Conservation (phyloP, 352 stramenopile species). For the Pythium sukuiense region DNA sequence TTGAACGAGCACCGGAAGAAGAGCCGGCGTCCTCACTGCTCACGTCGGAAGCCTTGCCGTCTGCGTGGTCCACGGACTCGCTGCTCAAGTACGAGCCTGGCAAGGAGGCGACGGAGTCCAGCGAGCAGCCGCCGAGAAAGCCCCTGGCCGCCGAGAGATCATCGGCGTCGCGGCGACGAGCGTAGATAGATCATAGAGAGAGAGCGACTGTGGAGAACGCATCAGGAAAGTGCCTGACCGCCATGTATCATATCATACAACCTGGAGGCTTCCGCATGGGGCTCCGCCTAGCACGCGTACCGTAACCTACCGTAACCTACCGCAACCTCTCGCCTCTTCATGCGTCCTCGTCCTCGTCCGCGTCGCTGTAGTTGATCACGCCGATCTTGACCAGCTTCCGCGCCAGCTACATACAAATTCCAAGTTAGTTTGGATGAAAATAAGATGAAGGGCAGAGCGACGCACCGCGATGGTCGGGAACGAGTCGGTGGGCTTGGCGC, state of each 20-base stretch:
- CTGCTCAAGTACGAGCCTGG: conserved; percentile 13
- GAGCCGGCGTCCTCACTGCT: neutral
- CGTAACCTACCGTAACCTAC: no score
- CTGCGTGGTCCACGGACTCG: conserved; percentile 27
- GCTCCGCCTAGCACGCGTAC: no score
- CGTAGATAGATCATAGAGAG: neutral
- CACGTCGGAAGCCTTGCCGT: neutral
- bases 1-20: neutral
- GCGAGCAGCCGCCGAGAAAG: neutral
- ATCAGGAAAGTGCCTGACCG: neutral
- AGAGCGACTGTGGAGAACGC: neutral
- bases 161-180: neutral
- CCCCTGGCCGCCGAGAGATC: neutral
- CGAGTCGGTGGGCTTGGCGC: conserved; percentile 47
- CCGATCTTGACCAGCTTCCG: conserved; percentile 61
- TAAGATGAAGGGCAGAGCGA: no score
- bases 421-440: neutral
- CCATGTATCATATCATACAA: conserved; percentile 4
- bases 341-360: conserved; percentile 33
- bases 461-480: conserved; percentile 65
- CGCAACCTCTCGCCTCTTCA: neutral
- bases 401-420: conserved; percentile 46
- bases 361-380: conserved; percentile 46
- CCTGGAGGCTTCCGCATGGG: neutral
- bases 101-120: neutral